Conservation (phyloP, 345 rosid species). For the Populus simonii region DNA sequence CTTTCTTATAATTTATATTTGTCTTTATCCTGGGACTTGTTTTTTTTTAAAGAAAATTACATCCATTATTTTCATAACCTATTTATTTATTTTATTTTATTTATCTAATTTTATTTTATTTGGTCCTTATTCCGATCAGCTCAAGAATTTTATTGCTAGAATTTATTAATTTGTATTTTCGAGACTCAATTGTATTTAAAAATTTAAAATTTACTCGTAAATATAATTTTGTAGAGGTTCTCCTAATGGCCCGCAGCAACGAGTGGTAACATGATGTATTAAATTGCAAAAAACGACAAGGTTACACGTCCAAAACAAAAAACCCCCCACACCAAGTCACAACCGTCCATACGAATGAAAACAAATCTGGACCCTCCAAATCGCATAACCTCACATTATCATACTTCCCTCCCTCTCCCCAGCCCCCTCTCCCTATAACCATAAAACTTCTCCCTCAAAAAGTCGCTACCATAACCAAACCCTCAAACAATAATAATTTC, state of each 20-base stretch:
- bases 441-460: constrained; percentile 7
- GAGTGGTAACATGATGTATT: no score
- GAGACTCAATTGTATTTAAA: not conserved
- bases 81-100: no score
- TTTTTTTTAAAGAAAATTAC: no score
- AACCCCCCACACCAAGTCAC: constrained; percentile 7
- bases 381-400: constrained; percentile 6
- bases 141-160: not conserved
- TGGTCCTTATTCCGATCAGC: no score
- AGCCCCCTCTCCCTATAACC: not conserved
- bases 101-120: no score
- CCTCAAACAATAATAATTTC: not conserved
- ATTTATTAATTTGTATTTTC: not conserved
- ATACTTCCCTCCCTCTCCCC: not conserved
- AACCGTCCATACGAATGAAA: constrained; percentile 14
- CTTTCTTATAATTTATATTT: no score
- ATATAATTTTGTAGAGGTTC: not conserved
- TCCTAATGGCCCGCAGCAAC: not conserved
- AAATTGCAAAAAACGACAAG: not conserved
- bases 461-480: constrained; percentile 20
- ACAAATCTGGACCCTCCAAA: constrained; percentile 26
- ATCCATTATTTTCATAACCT: no score
- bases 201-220: not conserved
- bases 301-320: not conserved
- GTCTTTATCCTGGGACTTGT: no score